Evolutionary conservation across 768 basidiomycete species (phyloP).

Genomic region (Mycena kentingensis): DNA sequence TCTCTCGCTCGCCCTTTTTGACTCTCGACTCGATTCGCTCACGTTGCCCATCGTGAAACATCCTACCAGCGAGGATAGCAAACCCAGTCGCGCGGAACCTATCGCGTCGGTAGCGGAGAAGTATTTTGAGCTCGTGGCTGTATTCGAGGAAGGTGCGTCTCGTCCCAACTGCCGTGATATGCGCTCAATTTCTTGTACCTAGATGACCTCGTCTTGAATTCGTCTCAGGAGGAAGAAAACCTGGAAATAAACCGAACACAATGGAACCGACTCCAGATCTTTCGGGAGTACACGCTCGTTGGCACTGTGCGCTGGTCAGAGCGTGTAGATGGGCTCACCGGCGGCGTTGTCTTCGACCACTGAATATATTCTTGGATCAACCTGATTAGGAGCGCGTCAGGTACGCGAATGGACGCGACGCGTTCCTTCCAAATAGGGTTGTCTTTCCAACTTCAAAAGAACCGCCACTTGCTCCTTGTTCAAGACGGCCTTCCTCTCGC

Average conservation of each 20-base stretch:
- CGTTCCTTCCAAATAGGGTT: too few species aligned
- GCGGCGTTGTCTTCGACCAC: conserved; percentile 13
- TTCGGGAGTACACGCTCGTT: not conserved
- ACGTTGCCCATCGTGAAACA: conserved; percentile 48
- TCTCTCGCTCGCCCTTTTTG: conserved; percentile 55
- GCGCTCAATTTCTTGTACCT: not conserved
- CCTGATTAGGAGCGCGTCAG: too few species aligned
- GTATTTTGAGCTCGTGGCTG: conserved; percentile 57
- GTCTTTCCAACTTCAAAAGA: too few species aligned
- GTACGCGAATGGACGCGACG: too few species aligned
- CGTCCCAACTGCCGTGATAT: not conserved
- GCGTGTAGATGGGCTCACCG: not conserved
- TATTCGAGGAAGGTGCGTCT: conserved; percentile 45
- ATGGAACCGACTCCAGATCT: conserved; percentile 15
- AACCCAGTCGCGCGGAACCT: conserved; percentile 32
- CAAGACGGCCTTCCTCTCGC: too few species aligned
- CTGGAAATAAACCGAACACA: conserved; percentile 4
- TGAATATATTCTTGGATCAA: too few species aligned
- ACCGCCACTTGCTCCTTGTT: too few species aligned
- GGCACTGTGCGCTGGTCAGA: conserved; percentile 14
- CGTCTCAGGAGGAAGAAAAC: conserved; percentile 20
- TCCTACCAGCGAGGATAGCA: conserved; percentile 26
- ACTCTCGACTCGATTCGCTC: conserved; percentile 55
- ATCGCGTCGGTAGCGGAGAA: conserved; percentile 46
- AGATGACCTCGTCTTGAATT: conserved; percentile 15